phyloP scores from a whole-genome alignment of 345 rosid species.

The Bruguiera sexangula region DNA sequence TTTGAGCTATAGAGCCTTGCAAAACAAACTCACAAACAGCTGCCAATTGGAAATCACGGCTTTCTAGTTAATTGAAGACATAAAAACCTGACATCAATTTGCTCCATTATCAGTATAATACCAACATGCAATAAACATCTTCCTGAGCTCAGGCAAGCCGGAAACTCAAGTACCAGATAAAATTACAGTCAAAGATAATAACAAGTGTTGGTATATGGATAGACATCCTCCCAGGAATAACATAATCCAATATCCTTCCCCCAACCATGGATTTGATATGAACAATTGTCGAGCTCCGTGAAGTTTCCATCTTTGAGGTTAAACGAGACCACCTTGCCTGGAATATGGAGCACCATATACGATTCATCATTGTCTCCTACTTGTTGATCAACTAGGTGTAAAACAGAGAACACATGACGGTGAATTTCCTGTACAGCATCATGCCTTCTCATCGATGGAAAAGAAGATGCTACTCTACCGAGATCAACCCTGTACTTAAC shows the following conservation, averaged over 20 bases:
- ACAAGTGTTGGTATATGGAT: conserved; percentile 10
- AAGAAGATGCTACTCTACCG: not conserved
- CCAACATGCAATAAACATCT: no score
- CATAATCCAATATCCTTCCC: conserved; percentile 4
- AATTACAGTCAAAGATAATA: conserved; percentile 3
- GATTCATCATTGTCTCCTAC: conserved; percentile 15
- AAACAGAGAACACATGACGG: conserved; percentile 4
- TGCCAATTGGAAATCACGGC: no score
- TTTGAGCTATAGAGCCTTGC: no score
- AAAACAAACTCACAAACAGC: no score
- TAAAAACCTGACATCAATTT: no score
- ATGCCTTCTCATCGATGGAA: not conserved
- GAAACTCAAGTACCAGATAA: no score
- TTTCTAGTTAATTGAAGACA: no score
- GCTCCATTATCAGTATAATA: no score
- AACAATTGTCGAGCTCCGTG: not conserved
- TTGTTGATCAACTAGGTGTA: conserved; percentile 4
- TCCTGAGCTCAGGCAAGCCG: no score
- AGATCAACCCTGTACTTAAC: conserved; percentile 32
- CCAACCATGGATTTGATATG: not conserved
- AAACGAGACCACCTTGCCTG: conserved; percentile 2
- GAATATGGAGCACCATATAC: conserved; percentile 18
- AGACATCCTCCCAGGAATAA: conserved; percentile 19
- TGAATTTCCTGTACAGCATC: not conserved
- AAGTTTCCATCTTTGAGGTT: conserved; percentile 6